These are phyloP conservation scores for Cryptococcus sp. DNA, from an alignment of 1,284 basidiomycete species.

Conservation along the genomic window DNA sequence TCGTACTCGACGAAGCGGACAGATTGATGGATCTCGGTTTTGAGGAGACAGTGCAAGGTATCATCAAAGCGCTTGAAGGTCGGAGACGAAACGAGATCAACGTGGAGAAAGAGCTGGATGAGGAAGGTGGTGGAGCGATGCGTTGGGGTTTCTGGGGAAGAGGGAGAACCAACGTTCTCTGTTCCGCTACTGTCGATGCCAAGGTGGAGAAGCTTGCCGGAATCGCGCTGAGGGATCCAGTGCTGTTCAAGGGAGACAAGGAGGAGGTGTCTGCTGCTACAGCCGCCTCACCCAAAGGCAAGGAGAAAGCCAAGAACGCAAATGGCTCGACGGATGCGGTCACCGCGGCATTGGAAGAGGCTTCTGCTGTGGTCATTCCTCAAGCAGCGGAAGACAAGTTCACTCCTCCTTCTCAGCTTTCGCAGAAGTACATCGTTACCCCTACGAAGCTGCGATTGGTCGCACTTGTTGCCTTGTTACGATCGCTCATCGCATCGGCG, in stretches of 20 bases:
- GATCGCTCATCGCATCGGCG: conserved; percentile 65
- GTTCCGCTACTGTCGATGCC: conserved; percentile 94
- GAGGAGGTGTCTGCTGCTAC: conserved; percentile 13
- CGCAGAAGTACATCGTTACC: conserved; percentile 90
- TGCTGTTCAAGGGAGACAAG: conserved; percentile 53
- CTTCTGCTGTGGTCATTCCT: conserved; percentile 31
- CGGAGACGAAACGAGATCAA: conserved; percentile 70
- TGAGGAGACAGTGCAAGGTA: conserved; percentile 70
- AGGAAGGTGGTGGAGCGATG: conserved; percentile 58
- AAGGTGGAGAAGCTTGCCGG: conserved; percentile 93
- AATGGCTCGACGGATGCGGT: conserved; percentile 21
- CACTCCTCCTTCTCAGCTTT: conserved; percentile 89
- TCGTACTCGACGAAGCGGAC: conserved; percentile 97
- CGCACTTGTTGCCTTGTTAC: conserved; percentile 80
- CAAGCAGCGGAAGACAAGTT: conserved; percentile 63
- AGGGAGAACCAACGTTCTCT: conserved; percentile 79
- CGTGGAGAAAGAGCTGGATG: conserved; percentile 66
- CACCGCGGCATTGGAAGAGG: conserved; percentile 32
- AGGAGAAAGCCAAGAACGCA: conserved; percentile 21
- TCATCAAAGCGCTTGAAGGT: conserved; percentile 81
- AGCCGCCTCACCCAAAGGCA: conserved; percentile 20
- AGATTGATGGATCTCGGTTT: conserved; percentile 73
- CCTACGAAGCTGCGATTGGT: conserved; percentile 94
- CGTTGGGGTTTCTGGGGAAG: conserved; percentile 67
- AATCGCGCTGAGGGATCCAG: conserved; percentile 64